Base-by-base conservation (phyloP, 2,329 filamentous ascomycete genomes). In the Cordyceps militaris region DNA sequence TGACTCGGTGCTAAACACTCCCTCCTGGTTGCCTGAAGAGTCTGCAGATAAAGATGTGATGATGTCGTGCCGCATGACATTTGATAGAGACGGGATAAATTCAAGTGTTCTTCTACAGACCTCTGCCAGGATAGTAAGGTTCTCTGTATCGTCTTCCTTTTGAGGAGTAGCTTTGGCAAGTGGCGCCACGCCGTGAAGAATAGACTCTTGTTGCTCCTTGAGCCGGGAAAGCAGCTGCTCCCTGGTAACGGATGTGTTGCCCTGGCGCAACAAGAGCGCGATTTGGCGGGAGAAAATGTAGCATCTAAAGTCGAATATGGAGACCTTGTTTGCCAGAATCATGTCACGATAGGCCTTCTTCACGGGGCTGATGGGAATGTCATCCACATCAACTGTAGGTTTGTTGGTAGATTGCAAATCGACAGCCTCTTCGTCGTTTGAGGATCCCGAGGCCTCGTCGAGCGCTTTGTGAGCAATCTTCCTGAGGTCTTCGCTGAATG, bases 271-370 rank as follows among this genome's bases (percentile, higher is more conserved):
- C 1, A 97, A 78, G 1, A 99, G 74, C 3, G 88, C 83, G 61
- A 96, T 84, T 66, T 99, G 93, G 24, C 94, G 83, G 3, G 91
- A 86, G 70, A 97, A 99, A 13, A 99, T 85, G 69, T 99, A 99
- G 64, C 88, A 90, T 51, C 90, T 82, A 69, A 99, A 97, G 70
- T 99, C 94, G 67, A 97, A 97, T 3, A 96, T 79, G 0, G 94
- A 99, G 36, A 99, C 95, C 63, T 96, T 89, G 74, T 95, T 99
- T 14, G 89, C 87, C 40, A 99, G 77, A 50, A 99, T 99, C 65
- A 96, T 84, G 58, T 95, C 91, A 53, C 93, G 84, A 68, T 97
- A 99, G 1, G 89, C 82, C 70, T 96, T 96, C 61, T 84, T 84
- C 1, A 80, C 78, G 10, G 83, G 76, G 61, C 79, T 82, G 62